A percentile compares a stretch with the other conserved stretches of the same genome.
Evolutionary conservation across 768 basidiomycete genomes (phyloP).

Genomic region (Cystobasidium tubakii): DNA sequence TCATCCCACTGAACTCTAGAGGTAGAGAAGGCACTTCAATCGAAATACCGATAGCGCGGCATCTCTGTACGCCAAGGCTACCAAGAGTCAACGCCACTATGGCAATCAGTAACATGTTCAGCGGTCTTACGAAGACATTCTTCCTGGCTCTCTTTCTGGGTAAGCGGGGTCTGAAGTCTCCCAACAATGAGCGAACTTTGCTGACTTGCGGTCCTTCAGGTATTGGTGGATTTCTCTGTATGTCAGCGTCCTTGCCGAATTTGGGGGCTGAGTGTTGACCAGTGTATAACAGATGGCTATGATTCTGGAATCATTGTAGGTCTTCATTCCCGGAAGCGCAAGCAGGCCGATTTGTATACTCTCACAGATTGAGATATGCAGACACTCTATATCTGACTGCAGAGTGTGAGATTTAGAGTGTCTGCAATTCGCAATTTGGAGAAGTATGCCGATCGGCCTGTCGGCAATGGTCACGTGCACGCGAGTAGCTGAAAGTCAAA

Average conservation of each 20-base stretch:
- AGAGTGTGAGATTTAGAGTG: not conserved
- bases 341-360: too few species aligned
- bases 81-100: not conserved
- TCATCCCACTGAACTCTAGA: not conserved
- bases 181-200: not conserved
- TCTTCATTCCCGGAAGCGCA: not conserved
- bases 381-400: too few species aligned
- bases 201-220: not conserved
- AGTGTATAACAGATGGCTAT: not conserved
- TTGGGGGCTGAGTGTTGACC: too few species aligned
- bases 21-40: too few species aligned
- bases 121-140: constrained; percentile 23
- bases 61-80: not conserved
- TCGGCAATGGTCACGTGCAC: too few species aligned
- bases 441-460: too few species aligned
- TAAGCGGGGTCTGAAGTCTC: not conserved
- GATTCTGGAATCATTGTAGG: constrained; percentile 14
- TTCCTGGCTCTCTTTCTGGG: constrained; percentile 21
- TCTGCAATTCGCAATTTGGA: too few species aligned
- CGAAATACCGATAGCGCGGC: not conserved
- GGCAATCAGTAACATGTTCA: constrained; percentile 5
- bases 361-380: too few species aligned
- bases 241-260: not conserved
- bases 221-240: constrained; percentile 22
- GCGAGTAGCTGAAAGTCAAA: too few species aligned